Conservation (phyloP, 2,329 filamentous ascomycete genomes). For the Colletotrichum filicis region DNA sequence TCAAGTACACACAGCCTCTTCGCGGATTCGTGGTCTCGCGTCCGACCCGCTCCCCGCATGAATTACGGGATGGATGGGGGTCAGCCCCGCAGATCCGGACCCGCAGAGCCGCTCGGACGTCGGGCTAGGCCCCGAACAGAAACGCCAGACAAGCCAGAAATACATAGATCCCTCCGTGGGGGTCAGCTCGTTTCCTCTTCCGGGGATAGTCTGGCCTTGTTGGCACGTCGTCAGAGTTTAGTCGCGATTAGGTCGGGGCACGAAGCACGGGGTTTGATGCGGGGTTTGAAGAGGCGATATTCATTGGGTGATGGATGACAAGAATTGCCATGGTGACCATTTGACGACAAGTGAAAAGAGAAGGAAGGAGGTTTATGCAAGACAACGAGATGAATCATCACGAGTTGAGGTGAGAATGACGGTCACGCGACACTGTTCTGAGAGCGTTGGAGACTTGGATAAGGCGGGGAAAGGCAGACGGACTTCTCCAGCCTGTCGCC, state of each 20-base stretch:
- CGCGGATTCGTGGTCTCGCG: background rate
- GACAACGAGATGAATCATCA: background rate
- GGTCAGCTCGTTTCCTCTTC: conserved; percentile 2
- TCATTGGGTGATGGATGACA: background rate
- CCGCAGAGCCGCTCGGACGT: conserved; percentile 23
- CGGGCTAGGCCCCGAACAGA: background rate
- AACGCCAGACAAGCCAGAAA: too few relatives aligned
- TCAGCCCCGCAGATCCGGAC: conserved; percentile 11
- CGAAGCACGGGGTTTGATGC: background rate
- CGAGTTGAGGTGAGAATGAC: background rate
- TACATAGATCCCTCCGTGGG: conserved; percentile 13
- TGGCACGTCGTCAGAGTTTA: background rate
- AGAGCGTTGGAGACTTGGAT: background rate
- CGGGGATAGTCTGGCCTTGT: background rate
- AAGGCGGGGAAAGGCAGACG: background rate
- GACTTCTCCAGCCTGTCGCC: too few relatives aligned
- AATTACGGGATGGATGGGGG: conserved; percentile 12
- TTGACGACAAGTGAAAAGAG: background rate
- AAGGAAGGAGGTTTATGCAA: too few relatives aligned
- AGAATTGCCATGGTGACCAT: background rate
- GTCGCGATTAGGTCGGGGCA: background rate
- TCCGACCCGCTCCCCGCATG: background rate
- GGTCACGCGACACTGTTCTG: background rate
- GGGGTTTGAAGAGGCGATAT: background rate
- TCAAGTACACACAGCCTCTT: background rate